Conservation (phyloP, 768 basidiomycete genomes). For the Boletus fagicola region DNA sequence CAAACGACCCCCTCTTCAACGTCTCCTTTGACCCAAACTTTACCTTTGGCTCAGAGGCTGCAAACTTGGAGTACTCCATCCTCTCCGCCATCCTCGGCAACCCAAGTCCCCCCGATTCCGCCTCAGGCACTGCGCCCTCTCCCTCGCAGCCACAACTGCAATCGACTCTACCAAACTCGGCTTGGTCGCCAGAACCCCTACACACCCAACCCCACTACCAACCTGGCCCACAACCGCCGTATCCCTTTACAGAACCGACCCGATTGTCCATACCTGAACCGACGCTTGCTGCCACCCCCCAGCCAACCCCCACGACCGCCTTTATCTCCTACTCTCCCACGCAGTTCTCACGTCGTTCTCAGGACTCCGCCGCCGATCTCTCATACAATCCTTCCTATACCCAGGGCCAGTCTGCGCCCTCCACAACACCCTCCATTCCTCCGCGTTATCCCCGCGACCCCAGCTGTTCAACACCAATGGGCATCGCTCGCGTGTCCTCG, state of each 20-base stretch:
- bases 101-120: constrained; percentile 49
- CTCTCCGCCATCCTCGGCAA: constrained; percentile 88
- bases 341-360: constrained; percentile 32
- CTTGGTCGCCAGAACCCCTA: constrained; percentile 39
- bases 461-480: constrained; percentile 40
- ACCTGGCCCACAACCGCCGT: constrained; percentile 13
- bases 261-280: constrained; percentile 35
- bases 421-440: constrained; percentile 20
- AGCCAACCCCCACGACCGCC: constrained; percentile 27
- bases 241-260: constrained; percentile 29
- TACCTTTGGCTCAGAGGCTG: constrained; percentile 84
- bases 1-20: constrained; percentile 58
- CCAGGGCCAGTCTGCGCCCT: constrained; percentile 26
- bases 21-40: constrained; percentile 58
- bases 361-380: constrained; percentile 37
- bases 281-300: constrained; percentile 27
- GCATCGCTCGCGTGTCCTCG: constrained; percentile 29
- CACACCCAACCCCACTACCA: constrained; percentile 35
- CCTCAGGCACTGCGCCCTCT: constrained; percentile 25
- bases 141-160: constrained; percentile 29
- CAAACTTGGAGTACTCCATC: constrained; percentile 93
- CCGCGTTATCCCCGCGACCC: constrained; percentile 53
- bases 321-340: constrained; percentile 34
- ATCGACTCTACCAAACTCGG: constrained; percentile 29
- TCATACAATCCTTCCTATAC: constrained; percentile 34